Evolutionary conservation across 2,329 filamentous ascomycete genomes (phyloP).

Genomic region (Lachnellula cervina): DNA sequence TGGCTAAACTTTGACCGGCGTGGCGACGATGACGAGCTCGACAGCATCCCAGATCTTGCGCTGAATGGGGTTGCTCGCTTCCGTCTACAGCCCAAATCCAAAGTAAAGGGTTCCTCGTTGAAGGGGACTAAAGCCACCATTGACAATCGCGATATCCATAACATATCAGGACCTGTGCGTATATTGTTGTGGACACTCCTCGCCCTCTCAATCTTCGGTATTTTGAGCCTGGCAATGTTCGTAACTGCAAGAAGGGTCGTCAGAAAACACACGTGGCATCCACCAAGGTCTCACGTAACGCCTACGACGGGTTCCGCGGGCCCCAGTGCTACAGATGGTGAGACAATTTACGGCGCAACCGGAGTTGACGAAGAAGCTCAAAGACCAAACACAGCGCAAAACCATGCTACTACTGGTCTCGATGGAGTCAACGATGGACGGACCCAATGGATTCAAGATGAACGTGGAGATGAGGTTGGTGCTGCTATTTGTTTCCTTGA

Average conservation of each 20-base stretch:
- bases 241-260: background rate
- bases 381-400: background rate
- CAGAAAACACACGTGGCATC: background rate
- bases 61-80: no score
- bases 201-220: background rate
- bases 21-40: no score
- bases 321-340: background rate
- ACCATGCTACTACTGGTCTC: background rate
- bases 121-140: no score
- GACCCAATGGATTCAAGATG: conserved; percentile 9
- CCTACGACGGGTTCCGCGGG: no score
- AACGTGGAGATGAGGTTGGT: background rate
- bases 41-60: no score
- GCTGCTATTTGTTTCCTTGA: background rate
- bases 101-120: no score
- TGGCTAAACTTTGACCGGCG: no score
- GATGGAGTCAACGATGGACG: conserved; percentile 17
- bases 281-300: no score
- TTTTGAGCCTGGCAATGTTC: background rate
- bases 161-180: background rate
- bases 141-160: no score
- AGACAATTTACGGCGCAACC: background rate
- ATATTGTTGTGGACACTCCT: background rate
- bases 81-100: no score
- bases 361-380: conserved; percentile 6